Evolutionary conservation across 1,284 basidiomycete genomes (phyloP).

Genomic region (Melampsora larici-populina): DNA sequence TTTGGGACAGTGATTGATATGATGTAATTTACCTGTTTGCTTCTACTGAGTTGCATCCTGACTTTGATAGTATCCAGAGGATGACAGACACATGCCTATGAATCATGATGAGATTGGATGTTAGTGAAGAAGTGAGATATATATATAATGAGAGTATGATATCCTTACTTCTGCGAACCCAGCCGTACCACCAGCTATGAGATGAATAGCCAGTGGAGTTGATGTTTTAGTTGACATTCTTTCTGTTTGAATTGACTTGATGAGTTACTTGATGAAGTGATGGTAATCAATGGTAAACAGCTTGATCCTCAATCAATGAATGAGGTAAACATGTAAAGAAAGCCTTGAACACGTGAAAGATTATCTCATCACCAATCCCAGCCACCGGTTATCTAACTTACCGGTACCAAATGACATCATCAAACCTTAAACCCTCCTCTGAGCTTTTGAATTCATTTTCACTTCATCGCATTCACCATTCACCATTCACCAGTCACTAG

Average conservation of each 20-base stretch:
- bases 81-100: slow-evolving; percentile 68
- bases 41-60: slow-evolving; percentile 77
- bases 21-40: slow-evolving; percentile 33
- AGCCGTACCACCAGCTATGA: slow-evolving; percentile 84
- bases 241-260: neutral
- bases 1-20: neutral
- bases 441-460: too few species aligned
- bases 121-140: neutral
- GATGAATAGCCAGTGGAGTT: slow-evolving; percentile 74
- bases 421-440: too few species aligned
- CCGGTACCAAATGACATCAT: too few species aligned
- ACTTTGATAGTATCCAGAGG: slow-evolving; percentile 96
- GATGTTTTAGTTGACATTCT: slow-evolving; percentile 49
- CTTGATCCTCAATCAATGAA: too few species aligned
- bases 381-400: too few species aligned
- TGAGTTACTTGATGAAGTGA: neutral
- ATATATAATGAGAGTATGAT: slow-evolving; percentile 46
- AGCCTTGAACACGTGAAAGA: too few species aligned
- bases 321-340: too few species aligned
- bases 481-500: too few species aligned
- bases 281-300: too few species aligned
- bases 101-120: neutral
- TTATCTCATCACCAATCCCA: too few species aligned
- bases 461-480: too few species aligned
- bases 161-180: slow-evolving; percentile 81